Evolutionary conservation across 129 eudicot genomes (phyloP).

Genomic region (Tagetes patula): DNA sequence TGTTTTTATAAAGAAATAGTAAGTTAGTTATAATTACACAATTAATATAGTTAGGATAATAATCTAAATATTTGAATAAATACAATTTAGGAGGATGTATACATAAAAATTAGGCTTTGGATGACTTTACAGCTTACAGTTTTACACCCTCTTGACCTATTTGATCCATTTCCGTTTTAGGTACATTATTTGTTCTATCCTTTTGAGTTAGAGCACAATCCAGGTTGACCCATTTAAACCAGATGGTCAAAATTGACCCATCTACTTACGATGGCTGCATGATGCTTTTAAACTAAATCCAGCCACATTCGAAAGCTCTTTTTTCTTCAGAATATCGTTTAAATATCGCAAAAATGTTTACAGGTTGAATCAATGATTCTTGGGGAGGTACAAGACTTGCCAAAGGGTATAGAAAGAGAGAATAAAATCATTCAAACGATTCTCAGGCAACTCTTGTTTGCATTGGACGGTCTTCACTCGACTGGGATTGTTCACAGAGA

Average conservation of each 20-base stretch:
- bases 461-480: conserved; percentile 93
- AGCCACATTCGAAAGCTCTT: neutral
- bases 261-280: neutral
- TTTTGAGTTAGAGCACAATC: neutral
- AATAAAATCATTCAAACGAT: conserved; percentile 87
- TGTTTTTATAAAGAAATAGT: neutral
- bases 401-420: conserved; percentile 90
- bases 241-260: neutral
- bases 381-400: conserved; percentile 68
- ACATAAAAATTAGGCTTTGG: neutral
- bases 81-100: neutral
- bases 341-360: neutral
- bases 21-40: neutral
- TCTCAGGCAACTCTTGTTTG: conserved; percentile 84
- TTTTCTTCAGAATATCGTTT: neutral
- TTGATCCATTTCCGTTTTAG: neutral
- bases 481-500: conserved; percentile 97
- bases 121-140: neutral
- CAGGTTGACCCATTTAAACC: neutral
- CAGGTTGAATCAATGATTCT: conserved; percentile 95
- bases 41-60: neutral
- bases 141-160: neutral
- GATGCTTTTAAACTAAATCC: neutral
- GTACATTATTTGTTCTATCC: neutral
- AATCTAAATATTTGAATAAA: neutral